Evolutionary conservation across 2,329 filamentous ascomycete species (phyloP).

Genomic region (Ophiostoma sp.): DNA sequence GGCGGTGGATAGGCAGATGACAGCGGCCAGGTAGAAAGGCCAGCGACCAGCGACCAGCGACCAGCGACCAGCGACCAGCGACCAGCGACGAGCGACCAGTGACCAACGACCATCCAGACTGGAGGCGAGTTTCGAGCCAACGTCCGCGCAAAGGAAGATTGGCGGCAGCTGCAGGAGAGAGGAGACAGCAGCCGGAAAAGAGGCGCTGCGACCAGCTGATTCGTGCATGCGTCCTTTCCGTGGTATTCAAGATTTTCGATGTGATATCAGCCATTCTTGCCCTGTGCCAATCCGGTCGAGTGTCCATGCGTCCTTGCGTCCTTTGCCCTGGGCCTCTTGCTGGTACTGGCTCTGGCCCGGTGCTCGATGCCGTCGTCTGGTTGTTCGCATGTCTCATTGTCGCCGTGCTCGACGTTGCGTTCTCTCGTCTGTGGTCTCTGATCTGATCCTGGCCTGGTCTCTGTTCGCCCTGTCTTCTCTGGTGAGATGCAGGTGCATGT

Average conservation of each 20-base stretch:
- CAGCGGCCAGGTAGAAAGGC: slow-evolving; percentile 3
- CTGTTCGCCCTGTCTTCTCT: background rate
- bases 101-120: background rate
- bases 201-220: slow-evolving; percentile 19
- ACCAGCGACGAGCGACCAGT: background rate
- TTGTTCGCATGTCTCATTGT: background rate
- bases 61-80: background rate
- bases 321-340: background rate
- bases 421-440: too few species aligned
- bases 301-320: background rate
- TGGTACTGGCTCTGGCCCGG: background rate
- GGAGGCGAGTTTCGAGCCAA: background rate
- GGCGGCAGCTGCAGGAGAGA: slow-evolving; percentile 22
- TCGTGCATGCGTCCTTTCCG: slow-evolving; percentile 19
- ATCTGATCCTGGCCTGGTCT: too few species aligned
- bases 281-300: background rate
- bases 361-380: background rate
- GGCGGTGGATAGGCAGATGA: slow-evolving; percentile 18
- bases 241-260: background rate
- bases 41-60: background rate
- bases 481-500: background rate
- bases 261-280: too few species aligned
- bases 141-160: background rate
- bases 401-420: background rate
- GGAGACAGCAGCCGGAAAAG: slow-evolving; percentile 15